phyloP scores from a whole-genome alignment of 2,329 filamentous ascomycete genomes.

The Fusarium chaquense region DNA sequence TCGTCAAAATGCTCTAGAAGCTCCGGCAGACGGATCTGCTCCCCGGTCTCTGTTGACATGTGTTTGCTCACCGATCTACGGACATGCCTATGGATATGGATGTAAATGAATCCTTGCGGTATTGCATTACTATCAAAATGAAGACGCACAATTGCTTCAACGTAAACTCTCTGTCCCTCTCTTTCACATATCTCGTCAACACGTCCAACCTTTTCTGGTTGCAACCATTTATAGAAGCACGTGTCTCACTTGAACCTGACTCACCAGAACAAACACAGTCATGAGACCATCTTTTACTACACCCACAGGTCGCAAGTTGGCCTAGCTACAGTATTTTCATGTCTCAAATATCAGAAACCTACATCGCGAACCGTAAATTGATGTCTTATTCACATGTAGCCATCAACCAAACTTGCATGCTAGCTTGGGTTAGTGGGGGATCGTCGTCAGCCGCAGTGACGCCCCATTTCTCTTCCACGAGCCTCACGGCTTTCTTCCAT shows the following conservation, averaged over 20 bases:
- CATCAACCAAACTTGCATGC: constrained; percentile 10
- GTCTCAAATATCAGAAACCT: constrained; percentile 21
- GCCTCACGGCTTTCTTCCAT: constrained; percentile 42
- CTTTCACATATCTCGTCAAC: not conserved
- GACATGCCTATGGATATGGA: constrained; percentile 8
- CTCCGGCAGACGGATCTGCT: constrained; percentile 35
- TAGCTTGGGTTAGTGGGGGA: constrained; percentile 28
- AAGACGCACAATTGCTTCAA: constrained; percentile 17
- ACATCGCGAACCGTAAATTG: constrained; percentile 7
- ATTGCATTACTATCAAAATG: constrained; percentile 10
- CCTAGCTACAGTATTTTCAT: constrained; percentile 27
- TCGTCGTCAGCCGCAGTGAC: constrained; percentile 35
- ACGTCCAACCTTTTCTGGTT: constrained; percentile 6
- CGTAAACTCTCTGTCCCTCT: not conserved
- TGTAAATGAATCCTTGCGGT: constrained; percentile 8
- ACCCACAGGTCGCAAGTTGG: constrained; percentile 33
- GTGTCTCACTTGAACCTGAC: constrained; percentile 31
- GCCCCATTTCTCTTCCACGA: constrained; percentile 28
- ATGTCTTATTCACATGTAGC: constrained; percentile 18
- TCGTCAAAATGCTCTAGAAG: constrained; percentile 42
- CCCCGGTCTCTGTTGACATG: constrained; percentile 23
- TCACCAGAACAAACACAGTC: constrained; percentile 20
- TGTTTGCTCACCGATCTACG: constrained; percentile 24
- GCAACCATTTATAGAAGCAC: constrained; percentile 34
- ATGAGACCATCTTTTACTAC: constrained; percentile 35